A percentile compares a stretch with the other conserved stretches of the same genome.
phyloP scores from a whole-genome alignment of 2,329 filamentous ascomycete genomes.

The Botryotinia globosa region DNA sequence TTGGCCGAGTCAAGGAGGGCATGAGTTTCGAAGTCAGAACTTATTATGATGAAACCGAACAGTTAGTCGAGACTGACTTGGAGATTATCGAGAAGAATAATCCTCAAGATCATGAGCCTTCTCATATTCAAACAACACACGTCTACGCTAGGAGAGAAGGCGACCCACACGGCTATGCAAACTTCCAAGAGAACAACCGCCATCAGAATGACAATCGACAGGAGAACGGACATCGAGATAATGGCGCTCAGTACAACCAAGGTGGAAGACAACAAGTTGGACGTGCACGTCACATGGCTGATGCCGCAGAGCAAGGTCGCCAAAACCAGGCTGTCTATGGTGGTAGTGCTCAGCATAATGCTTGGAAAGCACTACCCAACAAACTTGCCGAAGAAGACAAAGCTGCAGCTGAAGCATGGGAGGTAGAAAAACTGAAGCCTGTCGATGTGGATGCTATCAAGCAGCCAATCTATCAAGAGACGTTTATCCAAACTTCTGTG shows the following conservation, averaged over 20 bases:
- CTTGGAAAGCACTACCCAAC: slow-evolving; percentile 30
- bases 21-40: slow-evolving; percentile 66
- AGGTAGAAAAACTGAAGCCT: slow-evolving; percentile 17
- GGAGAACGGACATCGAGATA: background rate
- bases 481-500: slow-evolving; percentile 34
- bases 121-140: background rate
- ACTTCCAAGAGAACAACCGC: background rate
- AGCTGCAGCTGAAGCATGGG: slow-evolving; percentile 26
- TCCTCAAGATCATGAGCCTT: background rate
- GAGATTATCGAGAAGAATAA: slow-evolving; percentile 46
- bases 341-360: slow-evolving; percentile 25
- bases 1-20: slow-evolving; percentile 60
- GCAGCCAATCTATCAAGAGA: slow-evolving; percentile 33
- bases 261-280: slow-evolving; percentile 6
- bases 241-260: background rate
- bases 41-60: slow-evolving; percentile 71
- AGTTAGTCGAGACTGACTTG: slow-evolving; percentile 85
- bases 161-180: slow-evolving; percentile 5
- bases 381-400: slow-evolving; percentile 34
- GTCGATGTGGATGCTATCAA: slow-evolving; percentile 20
- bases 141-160: slow-evolving; percentile 6
- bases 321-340: background rate
- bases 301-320: slow-evolving; percentile 9
- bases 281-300: background rate
- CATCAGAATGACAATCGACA: background rate